Percentiles rank a stretch among this genome's conserved stretches.
phyloP scores from a whole-genome alignment of 495 filamentous ascomycete genomes.

The Lepraria neglecta region DNA sequence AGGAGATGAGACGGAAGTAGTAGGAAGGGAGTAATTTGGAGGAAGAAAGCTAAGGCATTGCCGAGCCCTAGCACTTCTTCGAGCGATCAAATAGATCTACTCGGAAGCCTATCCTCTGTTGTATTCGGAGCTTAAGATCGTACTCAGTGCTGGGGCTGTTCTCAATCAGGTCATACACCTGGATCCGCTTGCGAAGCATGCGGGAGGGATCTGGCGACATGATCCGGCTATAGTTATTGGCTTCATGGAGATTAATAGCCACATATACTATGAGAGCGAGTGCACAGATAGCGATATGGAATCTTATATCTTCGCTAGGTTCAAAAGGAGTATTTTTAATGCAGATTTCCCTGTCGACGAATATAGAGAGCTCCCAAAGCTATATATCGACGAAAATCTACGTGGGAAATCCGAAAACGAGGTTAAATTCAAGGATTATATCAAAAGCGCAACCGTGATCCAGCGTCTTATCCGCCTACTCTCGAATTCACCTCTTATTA shows the following conservation, averaged over 20 bases:
- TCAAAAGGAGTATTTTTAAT: not conserved
- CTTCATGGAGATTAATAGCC: not conserved
- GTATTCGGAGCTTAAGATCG: not conserved
- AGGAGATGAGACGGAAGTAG: no score
- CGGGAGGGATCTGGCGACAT: not conserved
- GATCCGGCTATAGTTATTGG: not conserved
- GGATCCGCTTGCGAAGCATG: not conserved
- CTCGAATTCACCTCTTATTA: not conserved
- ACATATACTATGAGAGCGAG: not conserved
- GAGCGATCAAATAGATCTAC: no score
- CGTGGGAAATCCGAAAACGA: not conserved
- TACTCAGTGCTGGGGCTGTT: not conserved
- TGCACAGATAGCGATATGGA: not conserved
- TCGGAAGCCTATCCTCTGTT: not conserved
- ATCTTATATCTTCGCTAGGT: not conserved
- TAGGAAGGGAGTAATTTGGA: no score
- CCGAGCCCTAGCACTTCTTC: no score
- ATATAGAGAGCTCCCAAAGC: not conserved
- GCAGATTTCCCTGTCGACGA: not conserved
- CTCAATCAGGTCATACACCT: not conserved
- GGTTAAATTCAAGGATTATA: not conserved
- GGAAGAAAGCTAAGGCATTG: no score
- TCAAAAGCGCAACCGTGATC: not conserved
- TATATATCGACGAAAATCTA: not conserved
- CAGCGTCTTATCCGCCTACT: not conserved